Percentiles rank a stretch among this genome's conserved stretches.
Conservation (phyloP, 2,329 filamentous ascomycete species). For the Trichoderma brevicompactum region DNA sequence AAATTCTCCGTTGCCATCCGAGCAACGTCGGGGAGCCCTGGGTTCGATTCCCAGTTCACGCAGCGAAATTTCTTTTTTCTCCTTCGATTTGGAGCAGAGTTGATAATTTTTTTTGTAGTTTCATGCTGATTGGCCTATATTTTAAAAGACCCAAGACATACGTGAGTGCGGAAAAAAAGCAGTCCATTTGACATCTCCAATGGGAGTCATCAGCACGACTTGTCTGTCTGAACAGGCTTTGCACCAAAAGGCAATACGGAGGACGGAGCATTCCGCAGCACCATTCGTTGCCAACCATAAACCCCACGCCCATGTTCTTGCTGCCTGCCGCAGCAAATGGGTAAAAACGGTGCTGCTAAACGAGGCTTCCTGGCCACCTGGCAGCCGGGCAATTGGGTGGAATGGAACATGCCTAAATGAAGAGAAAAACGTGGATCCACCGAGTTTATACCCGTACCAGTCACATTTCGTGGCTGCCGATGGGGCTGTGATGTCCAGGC, state of each 20-base stretch:
- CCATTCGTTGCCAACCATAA: too few species aligned
- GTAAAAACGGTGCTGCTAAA: too few species aligned
- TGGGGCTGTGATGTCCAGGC: neutral
- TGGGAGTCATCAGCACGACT: neutral
- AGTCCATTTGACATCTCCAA: neutral
- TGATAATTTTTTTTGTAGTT: neutral
- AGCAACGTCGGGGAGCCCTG: slow-evolving; percentile 41
- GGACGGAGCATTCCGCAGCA: neutral
- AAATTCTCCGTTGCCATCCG: slow-evolving; percentile 44
- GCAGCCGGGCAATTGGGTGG: neutral
- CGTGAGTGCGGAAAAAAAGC: neutral
- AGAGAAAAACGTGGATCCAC: slow-evolving; percentile 5
- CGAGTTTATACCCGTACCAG: slow-evolving; percentile 25
- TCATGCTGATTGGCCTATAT: too few species aligned
- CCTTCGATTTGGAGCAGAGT: neutral
- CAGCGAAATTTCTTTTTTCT: slow-evolving; percentile 31
- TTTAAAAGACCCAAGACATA: too few species aligned
- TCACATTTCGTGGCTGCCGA: neutral
- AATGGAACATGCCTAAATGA: slow-evolving; percentile 16
- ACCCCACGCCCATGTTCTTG: too few species aligned
- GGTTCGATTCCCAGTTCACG: slow-evolving; percentile 44
- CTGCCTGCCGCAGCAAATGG: too few species aligned
- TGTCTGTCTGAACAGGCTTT: neutral
- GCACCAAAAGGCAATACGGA: neutral
- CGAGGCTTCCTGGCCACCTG: too few species aligned